Conservation (phyloP, 1,284 basidiomycete genomes). For the Veloporphyrellus conicus region DNA sequence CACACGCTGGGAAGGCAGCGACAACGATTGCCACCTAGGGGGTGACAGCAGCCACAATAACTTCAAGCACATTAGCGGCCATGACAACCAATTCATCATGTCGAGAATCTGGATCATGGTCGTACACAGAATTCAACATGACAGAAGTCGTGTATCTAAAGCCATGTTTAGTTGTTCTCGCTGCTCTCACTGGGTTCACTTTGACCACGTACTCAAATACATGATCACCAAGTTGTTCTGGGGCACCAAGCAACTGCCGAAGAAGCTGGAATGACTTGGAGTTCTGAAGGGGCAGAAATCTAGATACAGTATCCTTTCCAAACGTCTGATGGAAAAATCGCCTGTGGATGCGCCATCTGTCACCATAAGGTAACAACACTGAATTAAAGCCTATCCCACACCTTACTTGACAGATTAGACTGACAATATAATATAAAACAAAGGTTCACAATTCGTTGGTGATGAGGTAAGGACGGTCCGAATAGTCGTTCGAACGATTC, state of each 20-base stretch:
- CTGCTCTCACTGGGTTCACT: not conserved
- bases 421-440: no score
- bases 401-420: not conserved
- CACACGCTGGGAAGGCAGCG: constrained; percentile 17
- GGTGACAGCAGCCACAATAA: constrained; percentile 8
- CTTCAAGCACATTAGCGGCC: constrained; percentile 5
- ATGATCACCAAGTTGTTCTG: constrained; percentile 6
- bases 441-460: constrained; percentile 13
- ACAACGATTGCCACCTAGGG: constrained; percentile 17
- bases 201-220: constrained; percentile 13
- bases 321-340: constrained; percentile 21
- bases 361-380: constrained; percentile 12
- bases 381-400: constrained; percentile 11
- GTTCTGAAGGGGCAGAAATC: constrained; percentile 10
- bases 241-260: constrained; percentile 5
- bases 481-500: constrained; percentile 15
- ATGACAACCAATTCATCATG: constrained; percentile 14
- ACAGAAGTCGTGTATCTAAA: constrained; percentile 16
- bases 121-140: constrained; percentile 18
- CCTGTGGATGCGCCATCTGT: constrained; percentile 19
- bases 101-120: constrained; percentile 18
- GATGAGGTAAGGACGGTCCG: constrained; percentile 9
- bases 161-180: no score
- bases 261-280: constrained; percentile 10
- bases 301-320: not conserved